phyloP scores from a whole-genome alignment of 1,139 yeast species.

The Scheffersomyces stambukii region DNA sequence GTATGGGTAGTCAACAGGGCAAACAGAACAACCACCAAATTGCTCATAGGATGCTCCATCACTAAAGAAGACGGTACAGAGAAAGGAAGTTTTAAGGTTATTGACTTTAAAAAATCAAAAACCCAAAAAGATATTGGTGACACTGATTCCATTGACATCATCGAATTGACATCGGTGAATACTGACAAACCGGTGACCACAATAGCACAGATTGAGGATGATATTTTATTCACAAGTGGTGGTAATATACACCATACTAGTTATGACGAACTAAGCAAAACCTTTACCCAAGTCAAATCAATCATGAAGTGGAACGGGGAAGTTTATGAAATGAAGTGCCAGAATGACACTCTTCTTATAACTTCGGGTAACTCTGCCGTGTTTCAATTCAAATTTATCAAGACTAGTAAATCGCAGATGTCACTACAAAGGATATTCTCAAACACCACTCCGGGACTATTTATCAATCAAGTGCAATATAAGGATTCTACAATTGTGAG shows the following conservation, averaged over 20 bases:
- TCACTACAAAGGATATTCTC: too few relatives aligned
- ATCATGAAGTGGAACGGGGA: too few relatives aligned
- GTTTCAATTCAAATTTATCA: too few relatives aligned
- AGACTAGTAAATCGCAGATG: too few relatives aligned
- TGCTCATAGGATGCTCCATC: conserved; percentile 37
- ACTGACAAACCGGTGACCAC: conserved; percentile 31
- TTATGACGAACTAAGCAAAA: conserved; percentile 36
- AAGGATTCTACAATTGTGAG: conserved; percentile 29
- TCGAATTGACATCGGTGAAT: conserved; percentile 35
- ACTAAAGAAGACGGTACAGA: conserved; percentile 15
- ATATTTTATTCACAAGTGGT: conserved; percentile 34
- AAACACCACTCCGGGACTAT: too few relatives aligned
- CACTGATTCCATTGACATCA: conserved; percentile 15
- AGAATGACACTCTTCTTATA: too few relatives aligned
- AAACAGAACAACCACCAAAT: conserved; percentile 28
- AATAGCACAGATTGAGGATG: conserved; percentile 33
- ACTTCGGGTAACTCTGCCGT: too few relatives aligned
- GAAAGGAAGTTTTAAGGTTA: conserved; percentile 37
- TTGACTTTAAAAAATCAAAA: conserved; percentile 31
- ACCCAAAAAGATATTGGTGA: conserved; percentile 9
- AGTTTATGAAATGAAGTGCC: too few relatives aligned
- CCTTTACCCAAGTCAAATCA: conserved; percentile 30
- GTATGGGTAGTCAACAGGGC: conserved; percentile 32
- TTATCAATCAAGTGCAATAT: conserved; percentile 34
- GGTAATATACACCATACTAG: conserved; percentile 29